Evolutionary conservation across 768 basidiomycete genomes (phyloP).

Genomic region (Tricholoma hemisulphureum): DNA sequence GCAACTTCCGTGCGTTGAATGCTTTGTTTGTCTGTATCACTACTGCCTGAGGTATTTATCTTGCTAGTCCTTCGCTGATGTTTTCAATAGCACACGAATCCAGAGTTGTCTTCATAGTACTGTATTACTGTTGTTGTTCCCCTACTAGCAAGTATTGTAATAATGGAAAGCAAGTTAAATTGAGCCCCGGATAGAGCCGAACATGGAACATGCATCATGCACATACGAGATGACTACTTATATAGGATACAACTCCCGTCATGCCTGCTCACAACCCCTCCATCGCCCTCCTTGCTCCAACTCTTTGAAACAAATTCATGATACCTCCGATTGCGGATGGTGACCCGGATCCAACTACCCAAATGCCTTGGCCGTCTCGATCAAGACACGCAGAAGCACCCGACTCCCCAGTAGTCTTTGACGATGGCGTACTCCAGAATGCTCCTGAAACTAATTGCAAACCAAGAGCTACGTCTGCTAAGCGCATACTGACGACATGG

Average conservation of each 20-base stretch:
- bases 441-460: conserved; percentile 15
- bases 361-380: conserved; percentile 71
- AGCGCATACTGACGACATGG: conserved; percentile 54
- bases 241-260: conserved; percentile 9
- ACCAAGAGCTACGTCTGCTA: conserved; percentile 26
- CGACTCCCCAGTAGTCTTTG: conserved; percentile 5
- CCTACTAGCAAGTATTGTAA: conserved; percentile 19
- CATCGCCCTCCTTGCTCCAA: conserved; percentile 8
- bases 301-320: conserved; percentile 39
- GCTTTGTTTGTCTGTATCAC: conserved; percentile 31
- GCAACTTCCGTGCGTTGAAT: conserved; percentile 44
- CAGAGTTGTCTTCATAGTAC: not conserved
- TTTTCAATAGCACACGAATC: not conserved
- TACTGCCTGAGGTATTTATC: conserved; percentile 21
- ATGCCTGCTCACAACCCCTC: conserved; percentile 22
- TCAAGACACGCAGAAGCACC: conserved; percentile 20
- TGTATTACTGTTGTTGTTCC: conserved; percentile 15
- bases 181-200: conserved; percentile 23
- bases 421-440: conserved; percentile 11
- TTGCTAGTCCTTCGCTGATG: conserved; percentile 14
- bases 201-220: conserved; percentile 6
- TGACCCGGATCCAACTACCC: conserved; percentile 73
- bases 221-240: conserved; percentile 9
- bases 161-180: conserved; percentile 7
- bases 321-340: conserved; percentile 59